These are phyloP conservation scores for Salvia sclarea DNA, from an alignment of 305 asterid genomes.

Conservation along the genomic window DNA sequence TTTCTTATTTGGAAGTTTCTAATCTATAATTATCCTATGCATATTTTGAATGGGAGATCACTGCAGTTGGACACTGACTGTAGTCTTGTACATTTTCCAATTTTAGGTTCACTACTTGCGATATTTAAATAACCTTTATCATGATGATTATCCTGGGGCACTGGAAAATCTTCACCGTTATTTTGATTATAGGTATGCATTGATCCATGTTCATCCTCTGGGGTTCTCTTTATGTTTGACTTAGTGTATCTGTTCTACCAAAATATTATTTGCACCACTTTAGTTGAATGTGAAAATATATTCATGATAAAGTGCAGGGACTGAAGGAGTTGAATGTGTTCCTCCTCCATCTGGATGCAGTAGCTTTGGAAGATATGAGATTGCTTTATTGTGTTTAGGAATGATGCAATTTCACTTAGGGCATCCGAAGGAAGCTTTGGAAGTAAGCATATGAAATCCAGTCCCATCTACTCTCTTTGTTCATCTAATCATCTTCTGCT, in stretches of 20 bases:
- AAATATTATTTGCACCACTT: not conserved
- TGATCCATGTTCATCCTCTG: slow-evolving; percentile 30
- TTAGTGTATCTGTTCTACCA: not conserved
- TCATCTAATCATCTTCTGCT: too few species aligned
- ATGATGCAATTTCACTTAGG: slow-evolving; percentile 97
- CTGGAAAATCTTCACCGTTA: slow-evolving; percentile 92
- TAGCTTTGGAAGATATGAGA: slow-evolving; percentile 82
- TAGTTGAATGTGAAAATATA: slow-evolving; percentile 27
- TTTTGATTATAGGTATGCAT: slow-evolving; percentile 90
- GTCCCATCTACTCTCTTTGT: slow-evolving; percentile 23
- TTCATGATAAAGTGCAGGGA: slow-evolving; percentile 95
- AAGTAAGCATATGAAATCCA: slow-evolving; percentile 52
- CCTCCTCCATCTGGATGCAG: slow-evolving; percentile 62
- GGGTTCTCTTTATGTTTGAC: slow-evolving; percentile 19
- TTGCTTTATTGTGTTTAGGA: slow-evolving; percentile 86
- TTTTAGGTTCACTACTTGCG: slow-evolving; percentile 91
- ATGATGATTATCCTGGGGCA: slow-evolving; percentile 83
- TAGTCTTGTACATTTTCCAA: slow-evolving; percentile 27
- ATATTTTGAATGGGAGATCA: slow-evolving; percentile 23
- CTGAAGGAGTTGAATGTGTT: slow-evolving; percentile 76
- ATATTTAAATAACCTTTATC: slow-evolving; percentile 80
- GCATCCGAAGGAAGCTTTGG: slow-evolving; percentile 88
- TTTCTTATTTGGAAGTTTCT: slow-evolving; percentile 25
- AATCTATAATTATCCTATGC: slow-evolving; percentile 11
- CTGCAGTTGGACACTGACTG: slow-evolving; percentile 28